Evolutionary conservation across 164 flowering plant genomes (phyloP), one percentile per base, ranked within the genome.

Genomic region (Akebia trifoliata): DNA sequence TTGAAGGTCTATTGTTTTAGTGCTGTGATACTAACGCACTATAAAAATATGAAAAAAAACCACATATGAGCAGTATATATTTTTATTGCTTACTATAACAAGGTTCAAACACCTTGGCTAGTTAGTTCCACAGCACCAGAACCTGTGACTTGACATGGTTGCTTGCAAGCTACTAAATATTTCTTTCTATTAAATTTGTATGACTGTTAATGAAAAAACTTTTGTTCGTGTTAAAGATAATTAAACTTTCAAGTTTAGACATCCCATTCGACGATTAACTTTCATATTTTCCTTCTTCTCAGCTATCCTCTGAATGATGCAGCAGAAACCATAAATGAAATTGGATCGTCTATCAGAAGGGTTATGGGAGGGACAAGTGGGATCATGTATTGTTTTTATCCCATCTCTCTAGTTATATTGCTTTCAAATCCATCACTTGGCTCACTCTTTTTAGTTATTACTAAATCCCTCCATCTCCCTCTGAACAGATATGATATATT

Each of bases 301-400:
- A 89, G 97, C 65, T 93, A 87, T 74, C 98, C 97, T 45, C 72
- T 93, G 61, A 93, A 93, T 78, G 95, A 93, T 75, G 84, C 88
- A 69, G 86, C 81, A 29, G 95, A 89, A 70, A 93, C 98, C 25
- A 71, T 89, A 48, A 80, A 78, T 59, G 92, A 84, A 67, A 87
- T 93, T 66, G 92, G 87, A 66, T 66, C 80, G 57, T 84, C 98
- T 54, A 71, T 87, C 57, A 66, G 81, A 67, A 79, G 89, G 79
- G 88, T 80, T 31, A 93, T 89, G 98, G 98, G 98, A 66, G 97
- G 98, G 68, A 89, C 97, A 47, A 93, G 98, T 73, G 98, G 98
- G 42, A 83, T 89, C 74, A 50, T 93, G 97, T 93, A 85, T 29
- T 25, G 21, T 43, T 6, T 59, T 60, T 57, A 17, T 32, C 22